Evolutionary conservation across 768 basidiomycete species (phyloP).

Genomic region (Leucocoprinus birnbaumii): DNA sequence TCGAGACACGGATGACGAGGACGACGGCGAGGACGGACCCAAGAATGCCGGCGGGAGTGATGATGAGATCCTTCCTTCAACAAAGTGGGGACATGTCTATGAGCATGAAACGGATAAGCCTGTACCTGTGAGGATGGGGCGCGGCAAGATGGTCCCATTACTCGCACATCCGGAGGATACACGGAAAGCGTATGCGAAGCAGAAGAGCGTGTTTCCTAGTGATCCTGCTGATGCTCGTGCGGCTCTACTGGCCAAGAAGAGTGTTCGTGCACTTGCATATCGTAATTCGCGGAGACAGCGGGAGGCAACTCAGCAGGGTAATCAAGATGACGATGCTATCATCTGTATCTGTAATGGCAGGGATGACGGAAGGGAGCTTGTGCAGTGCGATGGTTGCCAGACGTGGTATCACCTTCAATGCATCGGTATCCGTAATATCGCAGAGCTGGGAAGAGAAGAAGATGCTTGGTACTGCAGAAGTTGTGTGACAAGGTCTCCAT

Average conservation of each 20-base stretch:
- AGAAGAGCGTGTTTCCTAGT: conserved; percentile 42
- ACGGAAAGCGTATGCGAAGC: conserved; percentile 17
- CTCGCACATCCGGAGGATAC: conserved; percentile 34
- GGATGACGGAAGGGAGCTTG: conserved; percentile 73
- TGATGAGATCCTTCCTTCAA: conserved; percentile 25
- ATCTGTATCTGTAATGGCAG: conserved; percentile 65
- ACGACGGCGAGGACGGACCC: conserved; percentile 31
- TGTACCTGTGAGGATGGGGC: conserved; percentile 35
- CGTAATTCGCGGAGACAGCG: conserved; percentile 43
- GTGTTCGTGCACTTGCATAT: conserved; percentile 57
- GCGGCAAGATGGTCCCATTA: conserved; percentile 63
- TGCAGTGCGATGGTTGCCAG: conserved; percentile 79
- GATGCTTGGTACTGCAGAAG: conserved; percentile 76
- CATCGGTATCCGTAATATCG: conserved; percentile 63
- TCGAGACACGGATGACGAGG: conserved; percentile 65
- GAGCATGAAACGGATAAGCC: conserved; percentile 24
- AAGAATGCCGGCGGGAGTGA: conserved; percentile 16
- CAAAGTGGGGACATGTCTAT: conserved; percentile 26
- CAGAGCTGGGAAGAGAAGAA: conserved; percentile 71
- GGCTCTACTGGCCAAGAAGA: conserved; percentile 70
- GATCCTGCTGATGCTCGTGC: conserved; percentile 78
- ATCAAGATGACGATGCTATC: conserved; percentile 45
- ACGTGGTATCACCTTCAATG: conserved; percentile 83
- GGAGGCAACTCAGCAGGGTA: conserved; percentile 23
- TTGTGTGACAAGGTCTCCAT: conserved; percentile 45